A percentile compares a stretch with the other conserved stretches of the same genome.
phyloP scores from a whole-genome alignment of 2,329 filamentous ascomycete genomes.

The Fusarium dlaminii region DNA sequence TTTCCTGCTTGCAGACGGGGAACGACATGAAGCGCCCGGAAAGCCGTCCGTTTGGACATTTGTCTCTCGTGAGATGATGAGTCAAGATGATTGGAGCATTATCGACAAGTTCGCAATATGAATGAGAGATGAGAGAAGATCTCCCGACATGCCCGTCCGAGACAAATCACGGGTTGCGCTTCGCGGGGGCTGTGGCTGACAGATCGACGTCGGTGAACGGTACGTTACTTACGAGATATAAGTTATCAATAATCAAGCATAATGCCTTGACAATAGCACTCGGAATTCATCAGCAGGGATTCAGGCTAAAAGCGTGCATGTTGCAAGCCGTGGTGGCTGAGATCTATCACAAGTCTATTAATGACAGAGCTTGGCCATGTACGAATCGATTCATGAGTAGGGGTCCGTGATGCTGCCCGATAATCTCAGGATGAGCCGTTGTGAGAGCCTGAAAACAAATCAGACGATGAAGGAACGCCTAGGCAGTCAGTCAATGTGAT shows the following conservation, averaged over 20 bases:
- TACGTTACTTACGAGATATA: conserved; percentile 1
- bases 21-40: conserved; percentile 30
- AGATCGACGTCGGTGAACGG: conserved; percentile 23
- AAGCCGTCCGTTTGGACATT: conserved; percentile 22
- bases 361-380: conserved; percentile 8
- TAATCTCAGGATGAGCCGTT: conserved; percentile 16
- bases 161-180: conserved; percentile 35
- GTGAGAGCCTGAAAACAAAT: conserved; percentile 23
- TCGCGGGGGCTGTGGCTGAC: conserved; percentile 37
- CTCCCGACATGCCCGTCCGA: conserved; percentile 21
- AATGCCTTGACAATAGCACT: conserved; percentile 6
- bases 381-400: conserved; percentile 5
- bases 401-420: conserved; percentile 20
- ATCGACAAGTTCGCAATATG: background rate
- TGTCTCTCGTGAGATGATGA: conserved; percentile 3
- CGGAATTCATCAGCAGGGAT: background rate
- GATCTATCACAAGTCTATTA: conserved; percentile 37
- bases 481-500: conserved; percentile 18
- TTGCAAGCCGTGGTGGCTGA: conserved; percentile 34
- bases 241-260: background rate
- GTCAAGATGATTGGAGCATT: conserved; percentile 27
- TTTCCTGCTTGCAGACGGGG: conserved; percentile 12
- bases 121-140: conserved; percentile 27
- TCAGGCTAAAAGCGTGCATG: conserved; percentile 18
- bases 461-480: conserved; percentile 1